Base-by-base conservation (phyloP, 1,284 basidiomycete genomes). In the Trichosporon faecale region DNA sequence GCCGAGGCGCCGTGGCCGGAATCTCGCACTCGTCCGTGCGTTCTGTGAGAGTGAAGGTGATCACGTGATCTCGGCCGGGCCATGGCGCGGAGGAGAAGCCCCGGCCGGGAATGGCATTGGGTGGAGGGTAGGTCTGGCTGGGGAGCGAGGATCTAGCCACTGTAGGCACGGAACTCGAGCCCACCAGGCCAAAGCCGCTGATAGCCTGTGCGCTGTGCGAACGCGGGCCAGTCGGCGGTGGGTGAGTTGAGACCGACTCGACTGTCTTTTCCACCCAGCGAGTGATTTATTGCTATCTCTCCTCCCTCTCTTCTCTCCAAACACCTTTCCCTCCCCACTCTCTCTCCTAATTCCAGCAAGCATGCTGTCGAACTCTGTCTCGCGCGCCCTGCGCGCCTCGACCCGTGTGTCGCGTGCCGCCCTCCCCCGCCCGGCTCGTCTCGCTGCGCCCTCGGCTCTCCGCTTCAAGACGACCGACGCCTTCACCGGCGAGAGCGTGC, bases 381-480 rank as follows among this genome's bases (percentile, higher is more conserved):
- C 57, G 57, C 57, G 57, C 57, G 57, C 57, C 23, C 57, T 61
- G 57, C 57, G 57, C 29, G 66, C 35, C 37, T 68, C 31, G 44
- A 57, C 40, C 29, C 33, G 44, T 67, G 68, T 21, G 44, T 57
- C 40, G 21, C 33, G 44, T 65, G 68, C 64, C 55, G 63, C 64
- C 27, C 33, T 61, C 18, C 57, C 57, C 16, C 66, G 64, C 44
- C 52, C 66, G 23, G 55, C 66, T n/a, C 29, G 35, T 40, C 27
- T 49, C 44, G 63, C 67, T 25, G 27, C 61, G 44, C 44, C 21
- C 25, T 7, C 52, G 29, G 18, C 67, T n/a, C 33, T 66, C 37
- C 67, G 55, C 67, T 70, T 35, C 78, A 78, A 25, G 69, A 72
- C 61, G 40, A 77, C 52, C 55, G 64, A 65, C 27, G 27, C 33